Percentiles rank a stretch among this genome's conserved stretches.
Conservation (phyloP, 352 stramenopile species). For the Phytopythium helicoides region DNA sequence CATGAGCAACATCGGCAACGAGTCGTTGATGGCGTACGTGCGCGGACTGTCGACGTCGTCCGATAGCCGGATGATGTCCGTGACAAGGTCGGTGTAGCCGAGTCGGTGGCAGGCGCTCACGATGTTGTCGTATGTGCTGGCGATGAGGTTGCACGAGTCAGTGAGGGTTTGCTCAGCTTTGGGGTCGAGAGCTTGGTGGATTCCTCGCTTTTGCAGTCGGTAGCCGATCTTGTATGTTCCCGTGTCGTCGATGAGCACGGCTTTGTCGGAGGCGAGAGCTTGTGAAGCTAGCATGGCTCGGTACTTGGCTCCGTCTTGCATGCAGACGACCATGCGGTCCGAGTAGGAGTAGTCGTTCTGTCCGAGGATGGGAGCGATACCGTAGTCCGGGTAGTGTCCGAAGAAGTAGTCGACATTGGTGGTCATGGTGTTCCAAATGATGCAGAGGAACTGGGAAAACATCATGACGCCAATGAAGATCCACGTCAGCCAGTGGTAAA, state of each 20-base stretch:
- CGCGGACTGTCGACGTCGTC: neutral
- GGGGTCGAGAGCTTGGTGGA: too few species aligned
- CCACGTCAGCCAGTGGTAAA: constrained; percentile 7
- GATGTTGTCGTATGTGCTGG: too few species aligned
- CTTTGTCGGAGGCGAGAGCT: too few species aligned
- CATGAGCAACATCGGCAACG: constrained; percentile 7
- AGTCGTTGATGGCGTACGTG: neutral
- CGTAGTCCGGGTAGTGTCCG: neutral
- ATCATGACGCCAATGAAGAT: constrained; percentile 7
- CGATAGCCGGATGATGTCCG: neutral
- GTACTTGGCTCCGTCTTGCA: neutral
- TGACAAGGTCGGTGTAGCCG: too few species aligned
- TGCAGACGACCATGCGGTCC: neutral
- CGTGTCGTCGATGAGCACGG: too few species aligned
- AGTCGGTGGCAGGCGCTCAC: too few species aligned
- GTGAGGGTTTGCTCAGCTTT: too few species aligned
- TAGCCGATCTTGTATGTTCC: too few species aligned
- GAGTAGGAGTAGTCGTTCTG: constrained; percentile 4
- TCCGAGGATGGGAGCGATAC: neutral
- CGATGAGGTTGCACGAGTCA: too few species aligned
- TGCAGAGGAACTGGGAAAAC: constrained; percentile 4
- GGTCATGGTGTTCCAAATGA: constrained; percentile 6
- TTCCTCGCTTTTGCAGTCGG: too few species aligned
- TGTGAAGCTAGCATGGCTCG: neutral
- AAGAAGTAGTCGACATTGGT: constrained; percentile 3